Base-by-base conservation (phyloP, 805 yeast genomes). In the Zygotorulaspora chibaensis region DNA sequence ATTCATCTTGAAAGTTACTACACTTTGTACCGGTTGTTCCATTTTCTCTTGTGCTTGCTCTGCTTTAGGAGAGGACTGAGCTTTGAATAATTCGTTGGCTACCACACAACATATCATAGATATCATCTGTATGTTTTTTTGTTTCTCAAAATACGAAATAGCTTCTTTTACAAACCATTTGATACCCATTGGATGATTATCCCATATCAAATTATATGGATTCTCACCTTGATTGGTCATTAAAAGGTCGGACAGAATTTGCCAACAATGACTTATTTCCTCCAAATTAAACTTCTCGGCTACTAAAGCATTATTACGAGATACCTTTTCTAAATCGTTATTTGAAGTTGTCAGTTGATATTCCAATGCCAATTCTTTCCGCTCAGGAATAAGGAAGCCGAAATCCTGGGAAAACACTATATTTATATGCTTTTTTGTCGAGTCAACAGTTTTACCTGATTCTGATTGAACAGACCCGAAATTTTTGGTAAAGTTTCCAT, bases 61-160 rank as follows among this genome's bases (percentile, higher is more conserved):
- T 8, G 31, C 8, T n/a, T 39, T 38, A 18, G 20, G 29, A 8
- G 17, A 3, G 10, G 12, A 27, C 9, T 35, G 30, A 12, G 40
- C 23, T 31, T 31, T 38, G 27, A 41, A 35, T n/a, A 44, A 18
- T 11, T 31, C 47, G 46, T 50, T 54, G 72, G 75, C 56, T 72
- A 85, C 65, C 3, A 87, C 73, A 65, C 96, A 87, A 3, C 91
- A 78, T 53, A 89, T 65, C 88, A 87, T 85, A 1, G 95, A 96
- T 18, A 90, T 68, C 96, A 91, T 87, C 62, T 91, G 97, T 23
- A 87, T 66, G 57, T 91, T 84, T 1, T 82, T 80, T 35, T 71
- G 58, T 28, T 57, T 66, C 55, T 83, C 93, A 59, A 82, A 88
- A 55, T 83, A 82, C 1, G 62, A 58, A 57, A 90, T 71, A 33